These are phyloP conservation scores for Xylaria sp. DNA, from an alignment of 2,329 filamentous ascomycete genomes.

Conservation along the genomic window DNA sequence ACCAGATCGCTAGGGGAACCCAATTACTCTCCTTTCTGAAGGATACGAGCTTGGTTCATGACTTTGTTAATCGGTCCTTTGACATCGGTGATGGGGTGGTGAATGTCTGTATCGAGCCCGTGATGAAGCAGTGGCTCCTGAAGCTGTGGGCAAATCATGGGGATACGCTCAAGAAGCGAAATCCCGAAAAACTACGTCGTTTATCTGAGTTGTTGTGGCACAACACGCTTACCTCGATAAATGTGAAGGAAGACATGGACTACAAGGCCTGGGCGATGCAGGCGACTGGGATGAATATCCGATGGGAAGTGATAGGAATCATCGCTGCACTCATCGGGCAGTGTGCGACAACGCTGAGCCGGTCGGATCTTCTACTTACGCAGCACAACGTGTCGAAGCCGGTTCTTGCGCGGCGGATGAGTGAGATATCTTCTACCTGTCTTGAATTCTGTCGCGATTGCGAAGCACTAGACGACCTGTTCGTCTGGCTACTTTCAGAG, in stretches of 20 bases:
- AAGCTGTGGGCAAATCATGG: conserved; percentile 39
- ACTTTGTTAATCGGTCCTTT: conserved; percentile 39
- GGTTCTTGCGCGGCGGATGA: conserved; percentile 39
- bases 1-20: conserved; percentile 41
- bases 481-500: conserved; percentile 42
- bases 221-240: conserved; percentile 41
- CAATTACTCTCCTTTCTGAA: conserved; percentile 43
- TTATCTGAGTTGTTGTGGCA: conserved; percentile 44
- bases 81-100: conserved; percentile 39
- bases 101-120: conserved; percentile 36
- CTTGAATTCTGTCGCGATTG: conserved; percentile 43
- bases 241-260: conserved; percentile 38
- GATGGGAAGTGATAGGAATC: conserved; percentile 46
- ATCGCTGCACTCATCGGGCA: conserved; percentile 40
- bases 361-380: conserved; percentile 37
- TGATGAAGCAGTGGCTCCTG: conserved; percentile 44
- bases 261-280: conserved; percentile 38
- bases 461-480: conserved; percentile 41
- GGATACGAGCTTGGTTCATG: conserved; percentile 38
- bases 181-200: conserved; percentile 42
- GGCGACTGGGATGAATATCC: conserved; percentile 40
- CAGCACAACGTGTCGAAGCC: conserved; percentile 38
- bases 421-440: conserved; percentile 38
- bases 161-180: conserved; percentile 39
- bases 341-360: conserved; percentile 36